Evolutionary conservation across 176 grass and related monocot species (phyloP), one percentile per base, ranked within the genome.

Genomic region (Poa pratensis): DNA sequence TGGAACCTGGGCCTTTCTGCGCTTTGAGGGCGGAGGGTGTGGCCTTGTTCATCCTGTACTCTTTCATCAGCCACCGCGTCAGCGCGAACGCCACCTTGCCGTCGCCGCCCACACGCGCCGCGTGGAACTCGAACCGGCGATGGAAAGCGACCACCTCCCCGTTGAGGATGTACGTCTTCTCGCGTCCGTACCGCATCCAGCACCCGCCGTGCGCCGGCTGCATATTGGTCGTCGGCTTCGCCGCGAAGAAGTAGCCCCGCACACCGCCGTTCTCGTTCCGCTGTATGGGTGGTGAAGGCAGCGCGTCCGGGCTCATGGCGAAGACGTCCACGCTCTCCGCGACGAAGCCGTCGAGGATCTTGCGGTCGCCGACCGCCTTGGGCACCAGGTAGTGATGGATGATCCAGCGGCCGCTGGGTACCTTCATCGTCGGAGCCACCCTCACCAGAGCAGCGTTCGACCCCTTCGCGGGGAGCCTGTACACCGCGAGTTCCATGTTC

Each of bases 1-100:
- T 43, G 58, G 57, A 14, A 17, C 26, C 15, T 4, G 37, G 77
- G 24, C 23, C 14, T 15, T 3, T 4, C 8, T 1, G 3, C 4
- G 0, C 5, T 43, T 13, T 16, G 76, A 13, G n/a, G 35, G 19
- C 63, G 42, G 15, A 8, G 22, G 23, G 0, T 42, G 57, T 13
- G 77, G 1, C 15, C 59, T 48, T 65, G 57, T 80, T 40, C 7
- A 80, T 39, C 59, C n/a, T n/a, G 77, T 80, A 80, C 59, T 80
- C 77, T 43, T 80, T 80, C 77, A 80, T 80, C 42, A 45, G 39
- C 78, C 60, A 80, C 42, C 9, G 59, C 40, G 60, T 80, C 59
- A 6, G 23, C 78, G 0, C 11, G 23, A 26, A 18, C 32, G 0
- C 35, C 75, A 15, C 52, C 75, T 15, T 37, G 52, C 52, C 32